phyloP scores from a whole-genome alignment of 768 basidiomycete genomes.

The Panaeolus papilionaceus region DNA sequence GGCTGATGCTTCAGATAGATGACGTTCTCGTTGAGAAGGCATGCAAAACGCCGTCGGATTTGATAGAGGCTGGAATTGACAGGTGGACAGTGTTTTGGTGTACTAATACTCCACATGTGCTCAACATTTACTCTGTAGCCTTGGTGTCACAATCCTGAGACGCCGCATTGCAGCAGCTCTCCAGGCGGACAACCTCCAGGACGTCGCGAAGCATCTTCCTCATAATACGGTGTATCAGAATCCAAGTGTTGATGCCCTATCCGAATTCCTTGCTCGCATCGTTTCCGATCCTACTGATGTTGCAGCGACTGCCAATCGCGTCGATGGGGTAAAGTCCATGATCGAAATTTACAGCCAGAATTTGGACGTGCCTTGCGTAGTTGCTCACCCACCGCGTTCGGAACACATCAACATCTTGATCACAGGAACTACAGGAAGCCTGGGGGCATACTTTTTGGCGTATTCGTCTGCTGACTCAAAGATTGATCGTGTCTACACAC shows the following conservation, averaged over 20 bases:
- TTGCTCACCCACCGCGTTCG: background rate
- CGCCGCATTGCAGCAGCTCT: slow-evolving; percentile 29
- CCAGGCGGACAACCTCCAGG: slow-evolving; percentile 12
- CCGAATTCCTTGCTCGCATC: slow-evolving; percentile 25
- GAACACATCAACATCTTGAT: slow-evolving; percentile 34
- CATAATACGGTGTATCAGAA: slow-evolving; percentile 28
- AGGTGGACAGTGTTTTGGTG: background rate
- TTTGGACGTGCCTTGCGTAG: background rate
- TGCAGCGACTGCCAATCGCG: slow-evolving; percentile 14
- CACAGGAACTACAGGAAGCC: slow-evolving; percentile 50
- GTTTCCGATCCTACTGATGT: slow-evolving; percentile 22
- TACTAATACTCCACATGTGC: background rate
- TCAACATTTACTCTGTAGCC: slow-evolving; percentile 16
- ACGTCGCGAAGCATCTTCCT: slow-evolving; percentile 17
- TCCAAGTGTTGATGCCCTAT: slow-evolving; percentile 26
- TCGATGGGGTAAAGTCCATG: slow-evolving; percentile 28
- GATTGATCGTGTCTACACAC: slow-evolving; percentile 36
- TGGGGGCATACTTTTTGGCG: slow-evolving; percentile 45
- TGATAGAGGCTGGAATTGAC: slow-evolving; percentile 32
- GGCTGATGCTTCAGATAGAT: slow-evolving; percentile 25
- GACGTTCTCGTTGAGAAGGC: slow-evolving; percentile 22
- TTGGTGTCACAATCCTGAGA: slow-evolving; percentile 30
- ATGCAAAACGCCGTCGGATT: slow-evolving; percentile 20
- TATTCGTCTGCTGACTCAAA: slow-evolving; percentile 28
- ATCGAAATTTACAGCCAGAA: slow-evolving; percentile 25